These are phyloP conservation scores for Tetradesmus obliquus DNA, from an alignment of 139 green algal species.

Conservation along the genomic window DNA sequence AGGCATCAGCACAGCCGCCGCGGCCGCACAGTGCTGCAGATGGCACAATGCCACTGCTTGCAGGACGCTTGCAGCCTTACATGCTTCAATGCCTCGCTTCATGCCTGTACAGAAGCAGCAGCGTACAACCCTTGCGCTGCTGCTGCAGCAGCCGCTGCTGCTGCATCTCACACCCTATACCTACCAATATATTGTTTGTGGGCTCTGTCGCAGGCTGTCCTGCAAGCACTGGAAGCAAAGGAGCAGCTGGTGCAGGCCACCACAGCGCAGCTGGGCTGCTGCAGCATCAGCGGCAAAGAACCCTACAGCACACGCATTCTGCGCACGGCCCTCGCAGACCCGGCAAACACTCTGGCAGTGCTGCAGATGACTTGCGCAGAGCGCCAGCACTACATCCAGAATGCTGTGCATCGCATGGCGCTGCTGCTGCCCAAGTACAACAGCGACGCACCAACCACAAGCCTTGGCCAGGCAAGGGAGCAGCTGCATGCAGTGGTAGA, in stretches of 20 bases:
- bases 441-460: background rate
- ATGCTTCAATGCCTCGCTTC: too few relatives aligned
- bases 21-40: too few relatives aligned
- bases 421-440: conserved; percentile 38
- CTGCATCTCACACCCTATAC: too few relatives aligned
- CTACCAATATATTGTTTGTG: too few relatives aligned
- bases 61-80: too few relatives aligned
- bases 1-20: too few relatives aligned
- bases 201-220: background rate
- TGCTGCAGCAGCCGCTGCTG: too few relatives aligned
- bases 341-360: background rate
- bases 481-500: conserved; percentile 20
- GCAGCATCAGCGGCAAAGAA: background rate
- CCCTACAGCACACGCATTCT: background rate
- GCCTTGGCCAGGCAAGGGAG: background rate
- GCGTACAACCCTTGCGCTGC: too few relatives aligned
- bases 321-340: background rate
- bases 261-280: background rate
- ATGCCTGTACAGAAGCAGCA: too few relatives aligned
- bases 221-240: background rate
- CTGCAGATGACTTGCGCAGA: background rate
- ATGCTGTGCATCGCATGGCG: background rate
- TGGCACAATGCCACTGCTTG: too few relatives aligned
- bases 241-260: conserved; percentile 20
- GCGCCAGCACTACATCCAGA: background rate